Base-by-base conservation (phyloP, 2,329 filamentous ascomycete genomes). In the Clonostachys chloroleuca region DNA sequence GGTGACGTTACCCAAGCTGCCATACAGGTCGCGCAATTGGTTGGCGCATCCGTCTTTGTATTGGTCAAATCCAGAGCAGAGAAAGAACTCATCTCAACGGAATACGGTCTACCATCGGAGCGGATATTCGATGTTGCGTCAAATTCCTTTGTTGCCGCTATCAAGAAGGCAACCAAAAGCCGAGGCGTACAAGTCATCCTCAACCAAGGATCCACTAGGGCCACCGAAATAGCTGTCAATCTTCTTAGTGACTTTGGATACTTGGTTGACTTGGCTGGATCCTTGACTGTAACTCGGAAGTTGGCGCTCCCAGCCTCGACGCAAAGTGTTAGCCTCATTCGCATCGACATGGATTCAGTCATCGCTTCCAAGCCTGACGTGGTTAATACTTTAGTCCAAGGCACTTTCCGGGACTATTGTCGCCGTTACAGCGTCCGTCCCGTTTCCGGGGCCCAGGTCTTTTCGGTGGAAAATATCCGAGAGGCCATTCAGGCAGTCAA, bases 1-100 rank as follows among this genome's bases (percentile, higher is more conserved):
- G 51, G 51, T 16, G 49, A 34, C 12, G 24, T 48, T 12, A 55
- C 52, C 5, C 57, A 57, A 34, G 45, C 51, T 8, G 52, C 53
- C 12, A 34, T 56, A 5, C 43, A 40, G 5, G 51, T 58, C n/a
- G 54, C 55, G 5, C 46, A 50, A 18, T 24, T 49, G n/a, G 18
- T 42, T 35, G 49, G 52, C 10, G 57, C 56, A 12, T 36, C 43
- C 6, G 45, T 59, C 43, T 44, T 50, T 34, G 49, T 46, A 17
- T 34, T 41, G 4, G 46, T 50, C 14, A 24, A 18, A 16, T 37
- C 45, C 13, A 39, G 35, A 4, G 46, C 34, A 4, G 49, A 50
- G 40, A 43, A 34, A 7, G 24, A 42, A 12, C 40, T 48, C 18
- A n/a, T 50, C 8, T 30, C 24, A 30, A 10, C 8, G 24, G 24